A percentile compares a stretch with the other conserved stretches of the same genome.
These are phyloP conservation scores for Podila minutissima DNA, from an alignment of 192 early-diverging fungal genomes.

Conservation along the genomic window DNA sequence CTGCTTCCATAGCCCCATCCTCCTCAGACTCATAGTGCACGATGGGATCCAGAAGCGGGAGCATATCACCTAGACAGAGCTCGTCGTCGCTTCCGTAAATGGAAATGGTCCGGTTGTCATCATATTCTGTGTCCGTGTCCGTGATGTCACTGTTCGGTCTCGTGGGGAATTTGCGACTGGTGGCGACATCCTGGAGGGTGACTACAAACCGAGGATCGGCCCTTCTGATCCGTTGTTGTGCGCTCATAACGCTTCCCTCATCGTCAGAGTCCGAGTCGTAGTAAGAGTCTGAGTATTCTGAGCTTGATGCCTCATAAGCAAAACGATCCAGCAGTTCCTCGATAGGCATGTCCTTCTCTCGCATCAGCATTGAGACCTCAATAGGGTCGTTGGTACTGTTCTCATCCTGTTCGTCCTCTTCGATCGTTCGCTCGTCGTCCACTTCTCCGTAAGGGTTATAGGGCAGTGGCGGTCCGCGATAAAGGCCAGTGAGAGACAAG, in stretches of 20 bases:
- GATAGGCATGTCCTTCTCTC: slow-evolving; percentile 53
- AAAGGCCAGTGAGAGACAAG: slow-evolving; percentile 21
- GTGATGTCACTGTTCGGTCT: slow-evolving; percentile 43
- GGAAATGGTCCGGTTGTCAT: slow-evolving; percentile 41
- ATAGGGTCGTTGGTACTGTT: slow-evolving; percentile 9
- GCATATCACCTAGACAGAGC: slow-evolving; percentile 37
- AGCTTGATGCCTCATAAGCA: slow-evolving; percentile 37
- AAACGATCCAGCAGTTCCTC: slow-evolving; percentile 55
- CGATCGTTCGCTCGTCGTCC: slow-evolving; percentile 48
- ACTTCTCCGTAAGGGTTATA: slow-evolving; percentile 41
- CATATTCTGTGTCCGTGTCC: slow-evolving; percentile 45
- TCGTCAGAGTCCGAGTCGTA: slow-evolving; percentile 47
- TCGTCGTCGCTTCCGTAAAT: slow-evolving; percentile 52
- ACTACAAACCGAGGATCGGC: slow-evolving; percentile 45
- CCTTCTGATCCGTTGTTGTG: slow-evolving; percentile 18
- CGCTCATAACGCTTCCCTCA: slow-evolving; percentile 34
- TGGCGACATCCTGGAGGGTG: slow-evolving; percentile 38
- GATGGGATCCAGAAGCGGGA: slow-evolving; percentile 30
- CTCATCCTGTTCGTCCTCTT: slow-evolving; percentile 36
- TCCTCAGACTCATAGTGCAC: slow-evolving; percentile 6
- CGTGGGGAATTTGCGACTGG: slow-evolving; percentile 40
- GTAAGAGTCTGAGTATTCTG: slow-evolving; percentile 42
- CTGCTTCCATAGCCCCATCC: slow-evolving; percentile 25
- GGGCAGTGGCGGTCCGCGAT: slow-evolving; percentile 33
- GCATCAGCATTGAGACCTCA: slow-evolving; percentile 20